These are phyloP conservation scores for Eucalyptus sp. DNA, from an alignment of 345 rosid species.

Conservation along the genomic window DNA sequence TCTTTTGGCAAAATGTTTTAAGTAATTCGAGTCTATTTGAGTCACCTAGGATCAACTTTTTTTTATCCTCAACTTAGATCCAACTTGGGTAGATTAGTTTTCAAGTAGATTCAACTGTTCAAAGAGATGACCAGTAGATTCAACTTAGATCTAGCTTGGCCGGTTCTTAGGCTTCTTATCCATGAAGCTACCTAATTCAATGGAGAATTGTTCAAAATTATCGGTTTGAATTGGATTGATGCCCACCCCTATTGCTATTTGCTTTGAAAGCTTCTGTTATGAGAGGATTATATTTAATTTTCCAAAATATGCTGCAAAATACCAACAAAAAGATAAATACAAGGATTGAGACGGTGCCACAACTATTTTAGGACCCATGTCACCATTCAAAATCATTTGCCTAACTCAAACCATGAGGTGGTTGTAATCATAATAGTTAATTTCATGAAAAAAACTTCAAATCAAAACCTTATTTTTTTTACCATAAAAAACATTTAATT, in stretches of 20 bases:
- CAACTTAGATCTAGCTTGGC: neutral
- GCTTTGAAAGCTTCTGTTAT: neutral
- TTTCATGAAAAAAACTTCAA: neutral
- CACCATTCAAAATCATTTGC: neutral
- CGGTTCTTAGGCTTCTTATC: neutral
- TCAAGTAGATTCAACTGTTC: neutral
- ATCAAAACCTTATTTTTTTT: neutral
- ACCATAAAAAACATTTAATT: neutral
- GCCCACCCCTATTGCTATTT: neutral
- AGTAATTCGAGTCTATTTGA: neutral
- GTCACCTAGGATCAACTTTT: neutral
- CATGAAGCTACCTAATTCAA: neutral
- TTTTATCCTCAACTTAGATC: neutral
- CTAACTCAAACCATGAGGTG: neutral
- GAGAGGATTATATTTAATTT: neutral
- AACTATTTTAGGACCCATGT: neutral
- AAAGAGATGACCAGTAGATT: neutral
- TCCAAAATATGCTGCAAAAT: neutral
- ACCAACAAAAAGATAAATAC: neutral
- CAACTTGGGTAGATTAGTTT: neutral
- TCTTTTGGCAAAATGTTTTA: neutral
- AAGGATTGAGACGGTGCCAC: neutral
- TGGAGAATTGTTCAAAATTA: neutral
- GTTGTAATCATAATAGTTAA: neutral
- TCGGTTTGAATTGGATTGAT: neutral